Evolutionary conservation across 768 basidiomycete species (phyloP), one percentile per base, ranked within the genome.

Genomic region (Basidioascus undulatus): DNA sequence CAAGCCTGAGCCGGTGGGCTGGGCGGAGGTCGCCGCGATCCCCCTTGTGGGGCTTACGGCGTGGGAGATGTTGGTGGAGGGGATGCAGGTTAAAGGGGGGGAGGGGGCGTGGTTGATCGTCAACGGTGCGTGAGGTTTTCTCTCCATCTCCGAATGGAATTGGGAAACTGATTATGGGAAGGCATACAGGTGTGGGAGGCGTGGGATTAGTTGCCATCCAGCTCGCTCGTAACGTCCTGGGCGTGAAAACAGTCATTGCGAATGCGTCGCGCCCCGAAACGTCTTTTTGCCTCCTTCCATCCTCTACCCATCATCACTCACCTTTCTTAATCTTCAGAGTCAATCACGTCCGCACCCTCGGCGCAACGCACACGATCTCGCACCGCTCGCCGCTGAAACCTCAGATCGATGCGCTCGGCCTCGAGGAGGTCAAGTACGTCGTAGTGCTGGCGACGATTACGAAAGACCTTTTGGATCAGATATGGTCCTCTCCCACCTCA

Each of bases 31-130:
- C 8, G 40, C 44, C 9, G 44, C 40, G 7, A n/a, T 45, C 12
- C 44, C 40, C 10, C 39, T 45, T 15, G 44, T 45, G 13, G 34
- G 40, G 3, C 20, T 41, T 10, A 45, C 44, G 9, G 44, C 44
- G 20, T 45, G 44, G 44, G 44, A 45, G 44, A 45, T 45, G 44
- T 34, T 45, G 3, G 39, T 31, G 13, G 44, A 41, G 25, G 30
- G 41, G 32, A 37, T 45, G 16, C 27, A 30, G 18, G 20, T 35
- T 4, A 40, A 37, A 26, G 34, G 36, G 15, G 25, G 35, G 20
- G 16, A 31, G n/a, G 40, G 36, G 20, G 21, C 6, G 10, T 21
- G 32, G 27, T 19, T 45, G 12, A 35, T 41, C 10, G 32, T 37
- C 10, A 41, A 37, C 5, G n/a, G n/a, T n/a, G n/a, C n/a, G n/a